Percentiles rank a stretch among this genome's conserved stretches.
phyloP scores from a whole-genome alignment of 768 basidiomycete species.

The Solioccasus polychromus region DNA sequence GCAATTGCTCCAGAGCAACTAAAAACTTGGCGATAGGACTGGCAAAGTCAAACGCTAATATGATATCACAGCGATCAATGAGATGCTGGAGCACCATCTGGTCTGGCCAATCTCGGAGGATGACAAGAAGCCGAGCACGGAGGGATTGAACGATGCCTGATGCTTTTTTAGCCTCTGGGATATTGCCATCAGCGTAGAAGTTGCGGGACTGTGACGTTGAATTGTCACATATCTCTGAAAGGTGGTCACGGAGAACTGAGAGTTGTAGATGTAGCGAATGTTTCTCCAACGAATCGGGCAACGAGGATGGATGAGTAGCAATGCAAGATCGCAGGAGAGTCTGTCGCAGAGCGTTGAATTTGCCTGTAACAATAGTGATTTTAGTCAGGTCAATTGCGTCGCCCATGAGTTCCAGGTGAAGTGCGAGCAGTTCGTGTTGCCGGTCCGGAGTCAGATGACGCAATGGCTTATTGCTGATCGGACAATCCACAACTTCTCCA shows the following conservation, averaged over 20 bases:
- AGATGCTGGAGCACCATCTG: constrained; percentile 96
- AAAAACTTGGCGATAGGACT: constrained; percentile 82
- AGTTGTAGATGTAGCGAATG: constrained; percentile 52
- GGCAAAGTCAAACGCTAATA: constrained; percentile 57
- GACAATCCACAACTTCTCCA: not conserved
- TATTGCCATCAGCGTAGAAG: constrained; percentile 82
- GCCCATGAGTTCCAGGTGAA: constrained; percentile 48
- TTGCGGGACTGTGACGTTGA: constrained; percentile 42
- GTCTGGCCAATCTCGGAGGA: constrained; percentile 89
- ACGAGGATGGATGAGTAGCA: constrained; percentile 23
- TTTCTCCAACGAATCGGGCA: constrained; percentile 48
- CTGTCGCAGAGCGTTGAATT: constrained; percentile 36
- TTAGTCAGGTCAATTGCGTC: not conserved
- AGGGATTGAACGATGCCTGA: constrained; percentile 50
- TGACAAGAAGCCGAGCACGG: constrained; percentile 45
- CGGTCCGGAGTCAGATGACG: constrained; percentile 30
- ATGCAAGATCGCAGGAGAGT: constrained; percentile 35
- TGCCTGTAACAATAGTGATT: not conserved
- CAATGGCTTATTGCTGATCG: constrained; percentile 4
- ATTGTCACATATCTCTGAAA: constrained; percentile 30
- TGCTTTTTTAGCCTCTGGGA: constrained; percentile 65
- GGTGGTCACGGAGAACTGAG: constrained; percentile 42
- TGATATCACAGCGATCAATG: constrained; percentile 60
- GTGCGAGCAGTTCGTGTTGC: constrained; percentile 37
- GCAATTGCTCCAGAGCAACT: constrained; percentile 77